A percentile compares a stretch with the other conserved stretches of the same genome.
phyloP scores from a whole-genome alignment of 2,329 filamentous ascomycete genomes.

The Clonostachys sp. region DNA sequence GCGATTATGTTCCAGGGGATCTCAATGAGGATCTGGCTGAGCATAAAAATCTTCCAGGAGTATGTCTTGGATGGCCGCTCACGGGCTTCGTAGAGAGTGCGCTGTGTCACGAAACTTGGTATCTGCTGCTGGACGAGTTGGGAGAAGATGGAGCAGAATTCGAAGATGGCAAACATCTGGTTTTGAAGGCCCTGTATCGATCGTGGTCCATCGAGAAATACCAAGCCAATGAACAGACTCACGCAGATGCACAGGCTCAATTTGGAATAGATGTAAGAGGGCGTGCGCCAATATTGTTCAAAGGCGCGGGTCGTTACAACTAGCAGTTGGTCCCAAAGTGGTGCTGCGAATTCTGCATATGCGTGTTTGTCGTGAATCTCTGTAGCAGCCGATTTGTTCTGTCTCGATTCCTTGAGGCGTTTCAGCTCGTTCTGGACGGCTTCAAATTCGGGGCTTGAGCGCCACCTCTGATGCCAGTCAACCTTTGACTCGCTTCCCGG shows the following conservation, averaged over 20 bases:
- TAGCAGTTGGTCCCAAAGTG: constrained; percentile 60
- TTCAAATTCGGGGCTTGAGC: constrained; percentile 49
- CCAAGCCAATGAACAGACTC: constrained; percentile 71
- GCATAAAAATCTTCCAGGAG: constrained; percentile 62
- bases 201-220: constrained; percentile 49
- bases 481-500: constrained; percentile 59
- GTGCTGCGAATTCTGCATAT: constrained; percentile 68
- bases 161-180: constrained; percentile 67
- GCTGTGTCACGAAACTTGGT: constrained; percentile 66
- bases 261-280: constrained; percentile 75
- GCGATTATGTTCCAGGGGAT: constrained; percentile 65
- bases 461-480: constrained; percentile 63
- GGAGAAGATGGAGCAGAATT: constrained; percentile 65
- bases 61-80: constrained; percentile 64
- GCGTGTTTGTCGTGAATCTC: constrained; percentile 22
- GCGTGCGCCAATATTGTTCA: constrained; percentile 72
- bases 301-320: constrained; percentile 67
- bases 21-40: constrained; percentile 61
- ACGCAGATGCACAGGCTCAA: constrained; percentile 52
- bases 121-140: constrained; percentile 62
- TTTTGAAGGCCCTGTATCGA: constrained; percentile 63
- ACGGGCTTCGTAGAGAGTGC: constrained; percentile 63
- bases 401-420: constrained; percentile 22
- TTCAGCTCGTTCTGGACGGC: constrained; percentile 49
- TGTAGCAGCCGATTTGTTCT: neutral